Base-by-base conservation (phyloP, 2,329 filamentous ascomycete genomes). In the Ophiocordyceps sinensis region DNA sequence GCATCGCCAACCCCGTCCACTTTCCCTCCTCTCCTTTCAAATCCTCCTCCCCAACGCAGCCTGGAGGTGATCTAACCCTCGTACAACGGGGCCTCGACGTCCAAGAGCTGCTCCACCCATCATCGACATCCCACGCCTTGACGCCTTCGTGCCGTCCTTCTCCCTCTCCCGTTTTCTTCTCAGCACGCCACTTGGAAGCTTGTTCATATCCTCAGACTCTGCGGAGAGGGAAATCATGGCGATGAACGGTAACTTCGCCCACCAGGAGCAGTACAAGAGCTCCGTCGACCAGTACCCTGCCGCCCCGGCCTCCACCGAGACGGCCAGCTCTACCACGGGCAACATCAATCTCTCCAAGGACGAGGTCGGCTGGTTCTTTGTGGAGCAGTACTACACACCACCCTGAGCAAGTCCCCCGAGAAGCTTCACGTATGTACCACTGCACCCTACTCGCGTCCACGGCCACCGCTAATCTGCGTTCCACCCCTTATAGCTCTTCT, bases 311-410 rank as follows among this genome's bases (percentile, higher is more conserved):
- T 45, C 60, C 38, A 53, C 55, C 44, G 59, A 59, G 42, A 51
- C 57, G 44, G 53, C 59, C 36, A 48, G 58, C 45, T 49, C 55
- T 45, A 52, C 54, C 47, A 49, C 55, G 34, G 54, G 53, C 42
- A 65, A 61, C 53, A 66, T 57, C 57, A 69, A 73, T 52, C 65
- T 77, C 34, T 70, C 72, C 53, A 95, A 94, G 70, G 87, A 94
- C 61, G 86, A 96, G 68, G 87, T 98, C 51, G 91, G 87, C 64
- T 98, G 91, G 91, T 96, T 89, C 69, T 98, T 98, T 53, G 91
- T 98, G 44, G 88, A 96, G 75, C 87, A 94, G 65, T 98, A 95
- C 73, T 98, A 98, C 68, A n/a, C n/a, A 96, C 85, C 53, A 98
- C 87, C 47, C 69, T 98, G 58, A 95, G 88, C 77, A 88, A 89